A percentile compares a stretch with the other conserved stretches of the same genome.
Evolutionary conservation across 345 rosid species (phyloP).

Genomic region (Excoecaria cochinchinensis): DNA sequence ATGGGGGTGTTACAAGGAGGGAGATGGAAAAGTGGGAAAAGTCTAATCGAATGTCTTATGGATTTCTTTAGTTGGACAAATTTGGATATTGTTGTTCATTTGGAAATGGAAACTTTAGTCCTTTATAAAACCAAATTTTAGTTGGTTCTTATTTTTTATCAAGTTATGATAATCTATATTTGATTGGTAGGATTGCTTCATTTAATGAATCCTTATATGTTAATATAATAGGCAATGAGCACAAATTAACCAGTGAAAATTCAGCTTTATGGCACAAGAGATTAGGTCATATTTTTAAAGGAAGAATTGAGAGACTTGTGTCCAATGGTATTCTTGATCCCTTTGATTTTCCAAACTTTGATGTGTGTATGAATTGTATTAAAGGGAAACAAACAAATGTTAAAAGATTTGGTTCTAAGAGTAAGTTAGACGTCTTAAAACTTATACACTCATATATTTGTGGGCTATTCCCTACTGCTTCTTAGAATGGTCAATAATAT

Average conservation of each 20-base stretch:
- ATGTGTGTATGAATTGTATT: background rate
- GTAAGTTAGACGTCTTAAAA: background rate
- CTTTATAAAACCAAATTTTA: background rate
- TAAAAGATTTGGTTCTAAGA: background rate
- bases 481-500: background rate
- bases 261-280: background rate
- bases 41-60: no score
- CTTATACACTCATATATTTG: background rate
- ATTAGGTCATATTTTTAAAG: background rate
- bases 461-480: background rate
- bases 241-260: background rate
- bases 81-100: no score
- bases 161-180: conserved; percentile 5
- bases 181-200: background rate
- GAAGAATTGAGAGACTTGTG: background rate
- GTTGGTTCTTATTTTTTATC: background rate
- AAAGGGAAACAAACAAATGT: conserved; percentile 1
- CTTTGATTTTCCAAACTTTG: background rate
- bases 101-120: background rate
- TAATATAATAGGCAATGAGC: background rate
- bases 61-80: background rate
- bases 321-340: background rate
- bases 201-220: conserved; percentile 7
- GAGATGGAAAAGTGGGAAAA: no score
- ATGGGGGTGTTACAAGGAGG: no score